These are phyloP conservation scores for Quercus bicolor DNA, from an alignment of 306 rosid species.

Conservation along the genomic window DNA sequence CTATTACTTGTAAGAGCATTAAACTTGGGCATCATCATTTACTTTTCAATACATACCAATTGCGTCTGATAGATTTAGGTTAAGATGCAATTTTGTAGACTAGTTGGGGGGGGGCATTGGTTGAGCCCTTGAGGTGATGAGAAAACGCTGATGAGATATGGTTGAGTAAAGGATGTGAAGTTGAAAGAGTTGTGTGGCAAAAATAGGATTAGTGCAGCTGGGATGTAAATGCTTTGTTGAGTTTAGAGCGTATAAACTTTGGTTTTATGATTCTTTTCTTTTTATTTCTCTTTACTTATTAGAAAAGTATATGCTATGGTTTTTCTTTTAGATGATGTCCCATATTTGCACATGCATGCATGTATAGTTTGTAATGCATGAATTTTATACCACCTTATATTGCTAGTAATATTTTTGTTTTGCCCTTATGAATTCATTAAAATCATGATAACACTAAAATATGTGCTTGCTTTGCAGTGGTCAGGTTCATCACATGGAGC, in stretches of 20 bases:
- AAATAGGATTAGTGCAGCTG: not conserved
- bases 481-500: slow-evolving; percentile 47
- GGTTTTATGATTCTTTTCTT: not conserved
- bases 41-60: not conserved
- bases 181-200: not conserved
- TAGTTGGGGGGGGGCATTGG: not conserved
- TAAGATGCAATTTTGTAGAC: not conserved
- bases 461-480: slow-evolving; percentile 52
- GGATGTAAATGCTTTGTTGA: not conserved
- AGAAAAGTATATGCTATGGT: not conserved
- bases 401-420: not conserved
- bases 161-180: not conserved
- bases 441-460: slow-evolving; percentile 2
- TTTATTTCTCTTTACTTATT: not conserved
- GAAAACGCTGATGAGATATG: not conserved
- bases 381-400: not conserved
- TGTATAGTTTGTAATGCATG: not conserved
- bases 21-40: not conserved
- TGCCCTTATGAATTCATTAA: slow-evolving; percentile 2
- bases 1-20: not conserved
- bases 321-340: not conserved
- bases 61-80: not conserved
- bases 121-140: not conserved
- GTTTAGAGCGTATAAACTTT: not conserved
- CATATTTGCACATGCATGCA: not conserved